Evolutionary conservation across 331 rosid species (phyloP).

Genomic region (Telfairia occidentalis): DNA sequence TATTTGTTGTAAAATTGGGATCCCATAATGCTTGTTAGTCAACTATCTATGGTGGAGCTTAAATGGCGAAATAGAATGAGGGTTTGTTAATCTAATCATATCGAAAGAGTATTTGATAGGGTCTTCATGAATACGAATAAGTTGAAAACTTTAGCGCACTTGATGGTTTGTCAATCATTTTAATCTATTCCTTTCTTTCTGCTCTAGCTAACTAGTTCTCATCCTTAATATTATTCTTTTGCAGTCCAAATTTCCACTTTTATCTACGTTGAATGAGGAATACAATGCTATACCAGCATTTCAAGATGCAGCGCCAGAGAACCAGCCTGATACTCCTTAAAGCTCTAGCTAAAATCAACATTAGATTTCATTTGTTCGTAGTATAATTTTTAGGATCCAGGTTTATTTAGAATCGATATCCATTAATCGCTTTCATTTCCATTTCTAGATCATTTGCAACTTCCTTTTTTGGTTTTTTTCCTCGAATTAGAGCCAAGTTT

Average conservation of each 20-base stretch:
- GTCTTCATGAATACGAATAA: not conserved
- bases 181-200: not conserved
- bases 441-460: not conserved
- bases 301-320: slow-evolving; percentile 48
- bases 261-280: slow-evolving; percentile 46
- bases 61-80: not conserved
- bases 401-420: not conserved
- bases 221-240: slow-evolving; percentile 5
- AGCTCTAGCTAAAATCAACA: not conserved
- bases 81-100: not conserved
- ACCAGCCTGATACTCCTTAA: slow-evolving; percentile 51
- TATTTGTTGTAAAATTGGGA: not conserved
- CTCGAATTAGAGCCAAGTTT: no score
- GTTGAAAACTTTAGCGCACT: not conserved
- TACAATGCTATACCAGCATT: slow-evolving; percentile 46
- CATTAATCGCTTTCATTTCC: not conserved
- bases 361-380: not conserved
- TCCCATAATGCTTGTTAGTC: not conserved
- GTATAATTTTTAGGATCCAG: not conserved
- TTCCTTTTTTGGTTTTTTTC: not conserved
- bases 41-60: not conserved
- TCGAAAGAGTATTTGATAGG: not conserved
- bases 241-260: slow-evolving; percentile 50
- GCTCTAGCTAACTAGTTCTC: not conserved
- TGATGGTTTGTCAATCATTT: not conserved